Evolutionary conservation across 139 green algal genomes (phyloP).

Genomic region (Chlorella sp.): DNA sequence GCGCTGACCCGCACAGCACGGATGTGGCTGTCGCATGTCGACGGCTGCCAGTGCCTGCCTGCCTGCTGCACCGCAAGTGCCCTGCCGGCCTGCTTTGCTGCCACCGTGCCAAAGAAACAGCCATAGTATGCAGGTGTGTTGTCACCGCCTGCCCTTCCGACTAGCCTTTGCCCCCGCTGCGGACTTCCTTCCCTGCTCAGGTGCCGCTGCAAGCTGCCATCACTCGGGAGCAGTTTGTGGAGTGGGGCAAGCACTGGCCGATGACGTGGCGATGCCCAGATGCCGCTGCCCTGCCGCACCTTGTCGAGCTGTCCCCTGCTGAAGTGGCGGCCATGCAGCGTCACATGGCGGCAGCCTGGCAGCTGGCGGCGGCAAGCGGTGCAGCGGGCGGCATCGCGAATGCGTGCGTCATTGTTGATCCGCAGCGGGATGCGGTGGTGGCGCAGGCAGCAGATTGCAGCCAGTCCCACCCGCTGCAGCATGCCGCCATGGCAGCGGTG

Average conservation of each 20-base stretch:
- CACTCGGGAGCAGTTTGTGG: slow-evolving; percentile 60
- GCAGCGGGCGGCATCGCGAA: slow-evolving; percentile 51
- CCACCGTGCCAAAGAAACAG: no score
- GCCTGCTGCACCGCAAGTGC: no score
- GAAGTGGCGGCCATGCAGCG: slow-evolving; percentile 47
- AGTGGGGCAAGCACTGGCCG: slow-evolving; percentile 80
- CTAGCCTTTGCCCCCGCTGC: background rate
- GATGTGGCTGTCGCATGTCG: no score
- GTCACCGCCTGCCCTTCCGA: background rate
- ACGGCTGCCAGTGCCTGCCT: no score
- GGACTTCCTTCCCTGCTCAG: background rate
- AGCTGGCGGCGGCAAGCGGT: slow-evolving; percentile 15
- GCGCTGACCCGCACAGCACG: no score
- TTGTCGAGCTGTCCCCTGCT: background rate
- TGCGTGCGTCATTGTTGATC: slow-evolving; percentile 76
- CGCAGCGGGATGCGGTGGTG: slow-evolving; percentile 33
- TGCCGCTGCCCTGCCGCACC: background rate
- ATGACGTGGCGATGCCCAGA: slow-evolving; percentile 73
- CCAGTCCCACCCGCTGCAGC: slow-evolving; percentile 71
- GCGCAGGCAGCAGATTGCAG: slow-evolving; percentile 2
- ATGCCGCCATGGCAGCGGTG: slow-evolving; percentile 85
- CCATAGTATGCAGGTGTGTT: no score
- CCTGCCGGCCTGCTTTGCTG: no score
- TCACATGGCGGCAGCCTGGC: slow-evolving; percentile 60
- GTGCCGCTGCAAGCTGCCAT: slow-evolving; percentile 62